Conservation (phyloP, 192 early-diverging fungal species). For the Coemansia sp. region DNA sequence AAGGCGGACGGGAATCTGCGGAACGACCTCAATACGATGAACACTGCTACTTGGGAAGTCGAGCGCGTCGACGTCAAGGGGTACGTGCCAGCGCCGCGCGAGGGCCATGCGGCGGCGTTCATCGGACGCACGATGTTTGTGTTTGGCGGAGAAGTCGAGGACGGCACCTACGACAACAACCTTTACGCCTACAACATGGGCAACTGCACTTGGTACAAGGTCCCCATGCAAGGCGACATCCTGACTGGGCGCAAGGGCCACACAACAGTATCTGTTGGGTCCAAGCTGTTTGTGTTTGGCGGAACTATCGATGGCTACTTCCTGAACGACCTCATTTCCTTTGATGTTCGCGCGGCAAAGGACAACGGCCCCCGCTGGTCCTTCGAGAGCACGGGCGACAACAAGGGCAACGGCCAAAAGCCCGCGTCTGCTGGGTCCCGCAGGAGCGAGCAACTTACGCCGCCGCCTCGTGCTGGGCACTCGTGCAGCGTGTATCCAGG, state of each 20-base stretch:
- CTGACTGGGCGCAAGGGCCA: conserved; percentile 52
- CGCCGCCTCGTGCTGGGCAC: conserved; percentile 43
- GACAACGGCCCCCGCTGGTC: conserved; percentile 42
- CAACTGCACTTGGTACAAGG: conserved; percentile 55
- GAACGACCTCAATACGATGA: conserved; percentile 46
- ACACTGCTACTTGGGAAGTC: conserved; percentile 45
- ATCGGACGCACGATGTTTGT: conserved; percentile 58
- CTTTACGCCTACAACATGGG: conserved; percentile 55
- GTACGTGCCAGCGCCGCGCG: conserved; percentile 40
- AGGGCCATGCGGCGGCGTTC: conserved; percentile 52
- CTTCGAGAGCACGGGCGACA: conserved; percentile 29
- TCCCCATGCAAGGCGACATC: conserved; percentile 46
- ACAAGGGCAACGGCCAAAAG: conserved; percentile 6
- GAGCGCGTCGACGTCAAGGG: conserved; percentile 28
- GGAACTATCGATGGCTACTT: conserved; percentile 45
- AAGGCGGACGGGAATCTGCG: conserved; percentile 36
- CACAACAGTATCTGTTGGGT: conserved; percentile 41
- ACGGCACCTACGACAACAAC: conserved; percentile 43
- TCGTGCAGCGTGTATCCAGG: conserved; percentile 47
- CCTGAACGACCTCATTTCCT: conserved; percentile 52
- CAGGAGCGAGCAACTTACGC: conserved; percentile 16
- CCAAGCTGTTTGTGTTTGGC: conserved; percentile 52
- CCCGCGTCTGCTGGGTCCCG: background rate
- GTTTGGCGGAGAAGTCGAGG: conserved; percentile 52
- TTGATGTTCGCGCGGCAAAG: conserved; percentile 47